Base-by-base conservation (phyloP, 2,329 filamentous ascomycete genomes). In the Cercospora zeae-maydis region DNA sequence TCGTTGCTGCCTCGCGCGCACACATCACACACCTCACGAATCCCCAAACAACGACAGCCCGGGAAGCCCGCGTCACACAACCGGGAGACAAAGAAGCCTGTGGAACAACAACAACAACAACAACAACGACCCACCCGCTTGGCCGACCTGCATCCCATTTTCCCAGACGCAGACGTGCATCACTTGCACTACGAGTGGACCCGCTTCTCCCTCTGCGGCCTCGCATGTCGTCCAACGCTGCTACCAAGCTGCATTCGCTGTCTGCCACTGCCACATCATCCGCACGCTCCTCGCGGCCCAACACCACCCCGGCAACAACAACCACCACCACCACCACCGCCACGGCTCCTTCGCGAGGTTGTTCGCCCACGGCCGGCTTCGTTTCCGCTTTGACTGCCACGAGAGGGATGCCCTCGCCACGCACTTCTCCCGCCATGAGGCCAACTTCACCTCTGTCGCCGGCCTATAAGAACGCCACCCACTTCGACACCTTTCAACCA, bases 381-480 rank as follows among this genome's bases (percentile, higher is more conserved):
- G 47, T 47, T 45, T 47, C 55, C 21, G 37, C 21, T 14, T 21
- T 47, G 24, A 8, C 55, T 39, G 54, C 36, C 21, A 16, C 54
- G 34, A 24, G 55, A 58, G 39, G 55, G 16, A 76, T 76, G 74
- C 73, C 74, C 57, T 74, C 74, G 58, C 72, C 74, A 58, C 71
- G 72, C 30, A 60, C 68, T 11, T 73, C 74, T 16, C 72, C 74
- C 21, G 70, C 72, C 19, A 67, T 75, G 66, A 64, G 73, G 58
- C 73, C 74, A 27, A 68, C 70, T 36, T 74, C 74, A 36, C 74
- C 74, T 36, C 67, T 75, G 14, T 74, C 73, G 13, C 70, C 74
- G 16, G 68, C 71, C 45, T 72, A 70, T 65, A 72, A 72, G 37
- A 52, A 65, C 21, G 34, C 67, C 1, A 63, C 68, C 36, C 69